Base-by-base conservation (phyloP, 2,329 filamentous ascomycete genomes). In the Colletotrichum magnum region DNA sequence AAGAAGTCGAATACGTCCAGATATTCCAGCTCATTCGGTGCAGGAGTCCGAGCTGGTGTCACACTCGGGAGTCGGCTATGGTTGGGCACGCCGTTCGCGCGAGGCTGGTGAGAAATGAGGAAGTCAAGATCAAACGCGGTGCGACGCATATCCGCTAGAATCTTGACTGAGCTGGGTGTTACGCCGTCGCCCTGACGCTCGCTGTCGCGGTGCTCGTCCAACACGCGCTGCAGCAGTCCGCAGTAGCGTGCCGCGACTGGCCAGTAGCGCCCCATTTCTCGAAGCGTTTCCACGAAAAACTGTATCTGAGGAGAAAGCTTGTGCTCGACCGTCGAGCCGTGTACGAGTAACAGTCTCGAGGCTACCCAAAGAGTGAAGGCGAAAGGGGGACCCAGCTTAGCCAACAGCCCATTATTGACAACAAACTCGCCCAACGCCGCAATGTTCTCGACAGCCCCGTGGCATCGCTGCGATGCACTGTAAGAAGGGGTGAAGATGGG, bases 1-100 rank as follows among this genome's bases (percentile, higher is more conserved):
- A 97, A 98, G 77, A 97, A 97, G 74, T 96, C 94, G 77, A 98
- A 97, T 0, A 97, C 93, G 74, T 97, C 94, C 3, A 97, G 84
- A 77, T 97, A 97, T 77, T 97, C 95, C 4, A 97, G 84, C 76
- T 97, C 94, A 73, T 96, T 94, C 1, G 92, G 88, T 10, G 90
- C 92, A 1, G 93, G 93, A 36, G 91, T 92, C 71, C 89, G 87
- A 1, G 88, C 87, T 1, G 90, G 89, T 0, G 90, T 91, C 24
- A 84, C 80, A 73, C 85, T 88, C 3, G 85, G 82, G 52, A 87
- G 73, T 3, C 86, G 81, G 60, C 84, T 86, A 15, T 80, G 78
- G 1, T 75, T 78, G 61, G 74, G 73, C 32, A 76, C 72, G 63
- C 83, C 72, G 43, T 72, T 72, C 21, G 68, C 52, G 12, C 81